Percentiles rank a stretch among this genome's conserved stretches.
Evolutionary conservation across 352 stramenopile species (phyloP).

Genomic region (Globisporangium nodosum): DNA sequence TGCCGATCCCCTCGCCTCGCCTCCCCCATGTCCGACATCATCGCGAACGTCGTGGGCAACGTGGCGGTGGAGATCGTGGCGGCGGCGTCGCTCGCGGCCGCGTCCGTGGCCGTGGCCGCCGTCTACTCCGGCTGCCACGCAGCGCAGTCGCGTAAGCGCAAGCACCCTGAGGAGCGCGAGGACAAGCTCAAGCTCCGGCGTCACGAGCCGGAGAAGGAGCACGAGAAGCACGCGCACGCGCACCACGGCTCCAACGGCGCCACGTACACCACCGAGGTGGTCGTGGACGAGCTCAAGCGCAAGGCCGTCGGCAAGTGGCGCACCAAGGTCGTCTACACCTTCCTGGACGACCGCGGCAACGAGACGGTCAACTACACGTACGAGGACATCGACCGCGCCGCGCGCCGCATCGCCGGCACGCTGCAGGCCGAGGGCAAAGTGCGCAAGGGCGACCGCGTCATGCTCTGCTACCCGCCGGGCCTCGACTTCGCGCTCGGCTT

Average conservation of each 20-base stretch:
- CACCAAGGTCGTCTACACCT: slow-evolving; percentile 77
- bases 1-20: slow-evolving; percentile 3
- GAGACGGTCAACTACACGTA: slow-evolving; percentile 68
- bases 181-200: slow-evolving; percentile 28
- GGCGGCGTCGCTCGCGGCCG: slow-evolving; percentile 38
- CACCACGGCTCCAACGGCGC: slow-evolving; percentile 28
- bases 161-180: slow-evolving; percentile 10
- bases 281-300: slow-evolving; percentile 49
- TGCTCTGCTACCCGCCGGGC: slow-evolving; percentile 72
- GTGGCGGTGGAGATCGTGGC: slow-evolving; percentile 43
- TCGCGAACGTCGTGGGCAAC: slow-evolving; percentile 25
- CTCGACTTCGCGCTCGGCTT: slow-evolving; percentile 76
- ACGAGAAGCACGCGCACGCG: neutral
- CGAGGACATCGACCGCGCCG: slow-evolving; percentile 55
- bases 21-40: slow-evolving; percentile 14
- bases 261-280: slow-evolving; percentile 25
- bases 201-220: slow-evolving; percentile 12
- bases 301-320: slow-evolving; percentile 35
- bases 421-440: slow-evolving; percentile 46
- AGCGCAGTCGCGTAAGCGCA: slow-evolving; percentile 21
- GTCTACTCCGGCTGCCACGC: slow-evolving; percentile 16
- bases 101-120: slow-evolving; percentile 28
- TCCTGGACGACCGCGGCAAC: slow-evolving; percentile 64
- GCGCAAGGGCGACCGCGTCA: slow-evolving; percentile 60
- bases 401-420: slow-evolving; percentile 52